A percentile compares a stretch with the other conserved stretches of the same genome.
Conservation (phyloP, 441 rosid genomes). For the Sinapis alba region DNA sequence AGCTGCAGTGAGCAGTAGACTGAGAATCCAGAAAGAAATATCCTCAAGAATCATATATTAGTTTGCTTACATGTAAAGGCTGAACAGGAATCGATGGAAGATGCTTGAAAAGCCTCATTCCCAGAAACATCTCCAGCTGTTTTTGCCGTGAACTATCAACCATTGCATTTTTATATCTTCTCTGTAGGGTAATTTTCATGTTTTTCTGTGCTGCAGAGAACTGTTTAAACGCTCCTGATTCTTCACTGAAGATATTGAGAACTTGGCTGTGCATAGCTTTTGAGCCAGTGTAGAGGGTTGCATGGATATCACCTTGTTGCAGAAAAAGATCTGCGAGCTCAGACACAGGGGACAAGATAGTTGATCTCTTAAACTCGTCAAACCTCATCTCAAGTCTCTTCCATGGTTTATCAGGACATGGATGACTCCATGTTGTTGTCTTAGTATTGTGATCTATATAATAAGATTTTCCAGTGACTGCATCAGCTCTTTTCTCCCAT, state of each 20-base stretch:
- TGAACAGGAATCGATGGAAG: conserved; percentile 87
- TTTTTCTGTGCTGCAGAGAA: conserved; percentile 88
- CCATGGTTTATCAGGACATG: conserved; percentile 98
- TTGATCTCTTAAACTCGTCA: conserved; percentile 88
- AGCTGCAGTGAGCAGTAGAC: conserved; percentile 26
- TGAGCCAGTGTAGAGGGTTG: conserved; percentile 97
- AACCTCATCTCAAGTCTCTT: conserved; percentile 94
- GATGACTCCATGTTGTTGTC: conserved; percentile 95
- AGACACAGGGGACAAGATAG: conserved; percentile 84
- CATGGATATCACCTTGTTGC: conserved; percentile 96
- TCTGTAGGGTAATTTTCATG: conserved; percentile 86
- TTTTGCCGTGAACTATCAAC: conserved; percentile 98
- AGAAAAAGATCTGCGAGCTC: conserved; percentile 95
- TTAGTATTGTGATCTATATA: conserved; percentile 94
- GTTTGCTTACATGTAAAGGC: conserved; percentile 76
- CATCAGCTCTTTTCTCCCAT: conserved; percentile 96
- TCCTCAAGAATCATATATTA: conserved; percentile 9
- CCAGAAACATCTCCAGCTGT: conserved; percentile 97
- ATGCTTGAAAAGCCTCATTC: conserved; percentile 94
- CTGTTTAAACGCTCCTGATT: conserved; percentile 87
- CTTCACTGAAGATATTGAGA: conserved; percentile 94
- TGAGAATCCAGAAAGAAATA: conserved; percentile 5
- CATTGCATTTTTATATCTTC: conserved; percentile 89
- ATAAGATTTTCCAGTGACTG: conserved; percentile 86
- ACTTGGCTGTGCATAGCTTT: conserved; percentile 99